Evolutionary conservation across 257 asterid species (phyloP), one percentile per base, ranked within the genome.

Genomic region (Rubia yunnanensis): DNA sequence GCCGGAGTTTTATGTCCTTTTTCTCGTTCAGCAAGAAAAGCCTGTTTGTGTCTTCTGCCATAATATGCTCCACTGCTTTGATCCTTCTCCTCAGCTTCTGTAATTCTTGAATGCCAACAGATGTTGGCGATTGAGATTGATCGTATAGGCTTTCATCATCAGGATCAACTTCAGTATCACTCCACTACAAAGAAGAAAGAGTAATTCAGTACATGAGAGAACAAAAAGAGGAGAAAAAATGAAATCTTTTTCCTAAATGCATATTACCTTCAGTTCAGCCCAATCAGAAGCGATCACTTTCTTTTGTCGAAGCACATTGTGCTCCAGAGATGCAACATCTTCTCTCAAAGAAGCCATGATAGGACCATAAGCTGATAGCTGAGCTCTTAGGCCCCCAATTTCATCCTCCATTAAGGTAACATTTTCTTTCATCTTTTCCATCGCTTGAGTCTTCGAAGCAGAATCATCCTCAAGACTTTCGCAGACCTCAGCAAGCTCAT

Each of bases 401-500:
- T 89, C 87, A 34, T 68, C 73, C 79, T 92, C 92, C 95, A 85
- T 80, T 18, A 32, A 68, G 66, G 70, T 63, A 70, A 85, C 32
- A 56, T 70, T 79, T 24, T 77, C 90, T 73, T 78, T 84, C 98
- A 87, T 84, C 61, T 46, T 72, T 68, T 82, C 89, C 72, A 92
- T 69, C 82, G 82, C 95, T 24, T 67, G 36, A 11, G 76, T 55
- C 73, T 85, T 87, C 22, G 83, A 77, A 76, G 73, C 70, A 68
- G 79, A 64, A 63, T 79, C 75, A 55, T 56, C 74, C 76, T 78
- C 84, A 10, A 88, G 88, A 65, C 35, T 73, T 71, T 58, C 72
- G 56, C 92, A 92, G 11, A 66, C 80, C 68, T 77, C 92, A 64
- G 81, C 69, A 31, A 89, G 94, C 76, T 92, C 96, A 68, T 85